phyloP scores from a whole-genome alignment of 1,284 basidiomycete genomes.

The Ustilago vetiveriae region DNA sequence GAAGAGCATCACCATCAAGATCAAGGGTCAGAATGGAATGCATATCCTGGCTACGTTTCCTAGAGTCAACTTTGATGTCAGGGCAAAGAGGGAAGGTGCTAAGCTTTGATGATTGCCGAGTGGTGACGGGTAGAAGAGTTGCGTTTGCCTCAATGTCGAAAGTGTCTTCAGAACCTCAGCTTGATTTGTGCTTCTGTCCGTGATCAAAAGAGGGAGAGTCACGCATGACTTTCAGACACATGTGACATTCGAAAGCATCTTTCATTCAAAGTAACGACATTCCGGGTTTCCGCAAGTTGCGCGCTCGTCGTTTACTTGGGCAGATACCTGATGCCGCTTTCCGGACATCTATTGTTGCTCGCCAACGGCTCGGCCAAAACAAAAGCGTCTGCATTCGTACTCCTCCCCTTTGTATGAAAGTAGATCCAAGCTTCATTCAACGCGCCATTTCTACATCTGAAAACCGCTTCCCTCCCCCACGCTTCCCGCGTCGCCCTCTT shows the following conservation, averaged over 20 bases:
- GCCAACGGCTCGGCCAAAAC: slow-evolving; percentile 25
- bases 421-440: slow-evolving; percentile 48
- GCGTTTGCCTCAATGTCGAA: too few species aligned
- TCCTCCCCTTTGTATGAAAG: slow-evolving; percentile 35
- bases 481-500: slow-evolving; percentile 11
- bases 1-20: slow-evolving; percentile 24
- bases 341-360: slow-evolving; percentile 36
- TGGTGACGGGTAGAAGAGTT: too few species aligned
- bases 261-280: too few species aligned
- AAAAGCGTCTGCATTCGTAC: slow-evolving; percentile 26
- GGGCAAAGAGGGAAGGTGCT: slow-evolving; percentile 20
- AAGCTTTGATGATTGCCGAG: too few species aligned
- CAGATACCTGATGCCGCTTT: slow-evolving; percentile 25
- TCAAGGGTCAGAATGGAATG: slow-evolving; percentile 17
- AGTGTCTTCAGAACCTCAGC: too few species aligned
- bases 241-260: too few species aligned
- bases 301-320: too few species aligned
- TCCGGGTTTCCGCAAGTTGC: too few species aligned
- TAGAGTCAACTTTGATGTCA: slow-evolving; percentile 40
- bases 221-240: neutral
- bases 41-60: slow-evolving; percentile 37
- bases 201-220: neutral
- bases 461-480: slow-evolving; percentile 34
- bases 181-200: too few species aligned
- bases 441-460: slow-evolving; percentile 31